Evolutionary conservation across 225 moss, liverwort and hornwort genomes (phyloP).

Genomic region (Bryum argenteum): DNA sequence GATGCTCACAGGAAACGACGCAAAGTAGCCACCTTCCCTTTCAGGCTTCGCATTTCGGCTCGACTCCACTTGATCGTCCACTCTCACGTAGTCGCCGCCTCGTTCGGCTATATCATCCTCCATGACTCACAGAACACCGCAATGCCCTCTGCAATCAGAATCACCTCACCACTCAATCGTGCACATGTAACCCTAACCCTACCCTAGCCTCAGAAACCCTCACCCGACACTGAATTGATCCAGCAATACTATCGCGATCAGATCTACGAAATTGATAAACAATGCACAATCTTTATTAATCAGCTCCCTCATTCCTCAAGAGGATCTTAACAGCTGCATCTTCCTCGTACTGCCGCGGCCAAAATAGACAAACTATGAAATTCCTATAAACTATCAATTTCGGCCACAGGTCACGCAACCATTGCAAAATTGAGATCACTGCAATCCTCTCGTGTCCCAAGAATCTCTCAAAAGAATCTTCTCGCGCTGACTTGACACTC

Average conservation of each 20-base stretch:
- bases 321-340: background rate
- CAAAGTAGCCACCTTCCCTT: constrained; percentile 22
- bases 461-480: background rate
- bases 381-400: background rate
- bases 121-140: constrained; percentile 5
- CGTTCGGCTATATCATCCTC: constrained; percentile 30
- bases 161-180: background rate
- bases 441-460: background rate
- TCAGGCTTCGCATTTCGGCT: constrained; percentile 17
- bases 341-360: background rate
- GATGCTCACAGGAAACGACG: constrained; percentile 62
- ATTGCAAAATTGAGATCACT: background rate
- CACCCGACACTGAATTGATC: background rate
- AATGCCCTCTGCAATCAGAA: background rate
- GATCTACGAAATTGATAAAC: background rate
- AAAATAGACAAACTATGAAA: background rate
- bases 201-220: constrained; percentile 7
- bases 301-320: background rate
- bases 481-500: too few species aligned
- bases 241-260: background rate
- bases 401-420: too few species aligned
- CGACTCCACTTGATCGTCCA: constrained; percentile 12
- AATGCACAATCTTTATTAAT: background rate
- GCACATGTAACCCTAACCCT: background rate
- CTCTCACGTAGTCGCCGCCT: constrained; percentile 30